Percentiles rank a stretch among this genome's conserved stretches.
Conservation (phyloP, 2,329 filamentous ascomycete species). For the Penicillium capsulatum region DNA sequence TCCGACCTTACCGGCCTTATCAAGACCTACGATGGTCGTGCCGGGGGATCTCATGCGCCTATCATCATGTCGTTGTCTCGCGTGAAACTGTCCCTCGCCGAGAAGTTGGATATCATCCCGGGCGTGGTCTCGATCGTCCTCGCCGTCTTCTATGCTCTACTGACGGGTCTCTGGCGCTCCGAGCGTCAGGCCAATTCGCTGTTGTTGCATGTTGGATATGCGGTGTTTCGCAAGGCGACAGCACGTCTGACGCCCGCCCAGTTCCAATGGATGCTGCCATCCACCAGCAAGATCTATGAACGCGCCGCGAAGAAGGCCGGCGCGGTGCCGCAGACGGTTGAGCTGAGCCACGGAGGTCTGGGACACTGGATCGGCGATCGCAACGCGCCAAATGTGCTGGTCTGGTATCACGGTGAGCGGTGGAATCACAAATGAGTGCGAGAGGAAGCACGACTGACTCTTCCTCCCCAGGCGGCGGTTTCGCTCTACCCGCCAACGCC, state of each 20-base stretch:
- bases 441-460: too few species aligned
- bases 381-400: constrained; percentile 36
- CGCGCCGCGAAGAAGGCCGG: constrained; percentile 23
- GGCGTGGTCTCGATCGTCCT: constrained; percentile 27
- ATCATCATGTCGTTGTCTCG: constrained; percentile 16
- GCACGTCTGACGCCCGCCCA: constrained; percentile 27
- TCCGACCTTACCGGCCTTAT: too few species aligned
- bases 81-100: constrained; percentile 24
- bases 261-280: constrained; percentile 29
- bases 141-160: constrained; percentile 26
- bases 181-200: constrained; percentile 29
- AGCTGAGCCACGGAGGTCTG: constrained; percentile 31
- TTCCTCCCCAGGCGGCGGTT: constrained; percentile 51
- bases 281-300: constrained; percentile 30
- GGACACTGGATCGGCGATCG: constrained; percentile 40
- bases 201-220: constrained; percentile 35
- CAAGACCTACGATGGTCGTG: too few species aligned
- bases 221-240: constrained; percentile 31
- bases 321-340: constrained; percentile 25
- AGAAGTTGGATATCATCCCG: constrained; percentile 34
- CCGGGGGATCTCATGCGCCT: too few species aligned
- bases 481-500: constrained; percentile 46
- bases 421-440: too few species aligned
- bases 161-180: constrained; percentile 28
- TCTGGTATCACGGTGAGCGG: constrained; percentile 22